Evolutionary conservation across 108 stramenopile genomes (phyloP).

Genomic region (Cyclotella distinguenda): DNA sequence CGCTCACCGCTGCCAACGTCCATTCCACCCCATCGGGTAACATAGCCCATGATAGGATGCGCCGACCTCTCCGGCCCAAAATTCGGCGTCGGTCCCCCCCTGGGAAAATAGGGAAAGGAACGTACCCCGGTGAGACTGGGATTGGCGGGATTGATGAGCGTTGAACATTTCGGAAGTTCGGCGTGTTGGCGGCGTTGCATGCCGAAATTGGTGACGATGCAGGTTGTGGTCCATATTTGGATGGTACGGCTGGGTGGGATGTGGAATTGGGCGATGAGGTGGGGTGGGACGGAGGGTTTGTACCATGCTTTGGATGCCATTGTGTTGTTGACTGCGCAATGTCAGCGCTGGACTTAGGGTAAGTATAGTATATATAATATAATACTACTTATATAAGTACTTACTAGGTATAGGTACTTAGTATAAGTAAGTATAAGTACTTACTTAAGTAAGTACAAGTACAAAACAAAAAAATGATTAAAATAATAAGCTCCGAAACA

Average conservation of each 20-base stretch:
- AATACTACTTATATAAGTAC: too few species aligned
- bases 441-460: too few species aligned
- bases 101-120: constrained; percentile 78
- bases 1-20: constrained; percentile 61
- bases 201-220: constrained; percentile 71
- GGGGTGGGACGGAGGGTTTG: constrained; percentile 37
- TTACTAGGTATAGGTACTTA: too few species aligned
- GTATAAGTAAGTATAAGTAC: too few species aligned
- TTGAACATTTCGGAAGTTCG: constrained; percentile 9
- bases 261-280: constrained; percentile 30
- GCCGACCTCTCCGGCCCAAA: constrained; percentile 8
- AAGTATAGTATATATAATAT: too few species aligned
- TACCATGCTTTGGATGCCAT: constrained; percentile 63
- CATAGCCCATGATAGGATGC: constrained; percentile 68
- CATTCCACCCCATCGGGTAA: constrained; percentile 81
- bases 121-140: constrained; percentile 65
- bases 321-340: too few species aligned
- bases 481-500: too few species aligned
- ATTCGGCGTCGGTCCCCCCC: constrained; percentile 32
- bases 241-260: constrained; percentile 17
- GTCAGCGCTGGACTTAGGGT: too few species aligned
- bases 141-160: constrained; percentile 71
- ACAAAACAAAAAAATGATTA: too few species aligned
- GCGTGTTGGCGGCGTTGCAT: constrained; percentile 9
- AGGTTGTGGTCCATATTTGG: constrained; percentile 80